Percentiles rank a stretch among this genome's conserved stretches.
Conservation (phyloP, 1,284 basidiomycete species). For the Caloboletus firmus region DNA sequence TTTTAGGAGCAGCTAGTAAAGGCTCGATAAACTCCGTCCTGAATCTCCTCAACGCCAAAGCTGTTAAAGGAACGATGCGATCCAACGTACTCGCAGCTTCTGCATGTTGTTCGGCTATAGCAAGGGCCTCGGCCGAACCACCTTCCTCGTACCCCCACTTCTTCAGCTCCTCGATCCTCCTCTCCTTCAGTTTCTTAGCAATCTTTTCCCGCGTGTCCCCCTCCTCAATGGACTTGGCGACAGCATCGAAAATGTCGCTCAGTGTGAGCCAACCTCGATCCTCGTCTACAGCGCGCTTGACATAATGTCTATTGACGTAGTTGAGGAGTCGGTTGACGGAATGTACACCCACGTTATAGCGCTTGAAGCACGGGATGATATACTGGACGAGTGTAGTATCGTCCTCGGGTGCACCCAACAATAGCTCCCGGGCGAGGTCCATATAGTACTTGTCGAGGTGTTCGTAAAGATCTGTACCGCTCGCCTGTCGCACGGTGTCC, state of each 20-base stretch:
- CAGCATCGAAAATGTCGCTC: slow-evolving; percentile 62
- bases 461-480: slow-evolving; percentile 67
- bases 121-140: slow-evolving; percentile 47
- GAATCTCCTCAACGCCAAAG: slow-evolving; percentile 67
- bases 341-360: slow-evolving; percentile 63
- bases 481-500: slow-evolving; percentile 35
- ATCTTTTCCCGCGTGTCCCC: slow-evolving; percentile 59
- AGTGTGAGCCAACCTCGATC: slow-evolving; percentile 74
- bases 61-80: slow-evolving; percentile 60
- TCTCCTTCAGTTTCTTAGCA: slow-evolving; percentile 55
- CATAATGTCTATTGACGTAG: slow-evolving; percentile 77
- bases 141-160: slow-evolving; percentile 67
- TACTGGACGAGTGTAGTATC: slow-evolving; percentile 66
- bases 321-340: slow-evolving; percentile 69
- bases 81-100: slow-evolving; percentile 69
- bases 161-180: slow-evolving; percentile 57
- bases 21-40: slow-evolving; percentile 70
- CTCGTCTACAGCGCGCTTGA: slow-evolving; percentile 72
- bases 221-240: slow-evolving; percentile 51
- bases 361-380: slow-evolving; percentile 66
- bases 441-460: slow-evolving; percentile 67
- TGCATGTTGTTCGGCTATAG: slow-evolving; percentile 62
- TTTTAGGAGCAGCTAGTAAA: slow-evolving; percentile 61
- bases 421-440: slow-evolving; percentile 57
- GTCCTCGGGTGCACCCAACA: slow-evolving; percentile 63